Conservation (phyloP, 768 basidiomycete species). For the Strobilomyces echinocephalus region DNA sequence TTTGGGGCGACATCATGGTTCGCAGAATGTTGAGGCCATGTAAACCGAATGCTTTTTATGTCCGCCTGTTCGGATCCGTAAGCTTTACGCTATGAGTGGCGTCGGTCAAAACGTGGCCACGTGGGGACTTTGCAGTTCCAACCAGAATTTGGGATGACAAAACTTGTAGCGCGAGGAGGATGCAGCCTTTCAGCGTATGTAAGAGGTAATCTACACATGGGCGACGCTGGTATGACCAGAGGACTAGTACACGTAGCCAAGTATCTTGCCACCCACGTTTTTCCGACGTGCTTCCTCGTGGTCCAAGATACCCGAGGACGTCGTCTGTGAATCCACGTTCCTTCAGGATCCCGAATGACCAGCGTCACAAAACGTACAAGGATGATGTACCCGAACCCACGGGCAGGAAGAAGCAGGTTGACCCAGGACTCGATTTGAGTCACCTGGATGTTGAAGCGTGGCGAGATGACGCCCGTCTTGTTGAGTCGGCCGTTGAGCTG, state of each 20-base stretch:
- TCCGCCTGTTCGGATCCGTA: too few relatives aligned
- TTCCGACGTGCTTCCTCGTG: conserved; percentile 99
- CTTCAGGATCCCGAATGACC: neutral
- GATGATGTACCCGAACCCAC: conserved; percentile 96
- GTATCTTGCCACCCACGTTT: conserved; percentile 93
- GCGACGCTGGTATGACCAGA: neutral
- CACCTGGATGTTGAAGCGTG: conserved; percentile 94
- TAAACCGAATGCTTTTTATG: too few relatives aligned
- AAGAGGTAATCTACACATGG: conserved; percentile 22
- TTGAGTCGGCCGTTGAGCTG: conserved; percentile 98
- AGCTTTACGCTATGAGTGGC: too few relatives aligned
- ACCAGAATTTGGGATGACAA: too few relatives aligned
- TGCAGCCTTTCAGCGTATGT: conserved; percentile 9
- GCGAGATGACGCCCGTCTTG: conserved; percentile 99
- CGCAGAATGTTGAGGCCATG: too few relatives aligned
- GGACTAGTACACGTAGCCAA: conserved; percentile 85
- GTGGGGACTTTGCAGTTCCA: too few relatives aligned
- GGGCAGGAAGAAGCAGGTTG: conserved; percentile 91
- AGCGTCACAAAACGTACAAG: conserved; percentile 49
- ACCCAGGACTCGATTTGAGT: conserved; percentile 94
- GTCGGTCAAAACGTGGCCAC: too few relatives aligned
- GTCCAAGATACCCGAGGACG: conserved; percentile 96
- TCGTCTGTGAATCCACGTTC: conserved; percentile 54
- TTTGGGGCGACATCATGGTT: too few relatives aligned
- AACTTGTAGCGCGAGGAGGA: neutral